Conservation (phyloP, 495 filamentous ascomycete genomes). For the Usnea hakonensis region DNA sequence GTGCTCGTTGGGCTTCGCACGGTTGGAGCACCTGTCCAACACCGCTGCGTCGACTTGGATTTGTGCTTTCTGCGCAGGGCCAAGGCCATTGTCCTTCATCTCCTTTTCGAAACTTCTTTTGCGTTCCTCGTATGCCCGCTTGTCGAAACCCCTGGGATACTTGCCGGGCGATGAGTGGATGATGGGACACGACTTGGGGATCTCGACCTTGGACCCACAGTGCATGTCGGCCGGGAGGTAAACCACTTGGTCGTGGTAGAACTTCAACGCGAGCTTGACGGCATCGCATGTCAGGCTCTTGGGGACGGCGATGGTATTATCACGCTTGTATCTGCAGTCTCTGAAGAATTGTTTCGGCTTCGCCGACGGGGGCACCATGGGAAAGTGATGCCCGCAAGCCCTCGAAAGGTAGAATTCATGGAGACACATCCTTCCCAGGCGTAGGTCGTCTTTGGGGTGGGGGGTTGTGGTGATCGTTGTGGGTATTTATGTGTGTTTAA, state of each 20-base stretch:
- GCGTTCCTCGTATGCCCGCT: too few species aligned
- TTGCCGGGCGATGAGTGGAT: background rate
- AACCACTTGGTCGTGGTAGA: constrained; percentile 3
- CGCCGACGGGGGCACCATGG: background rate
- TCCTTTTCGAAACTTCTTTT: too few species aligned
- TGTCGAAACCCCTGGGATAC: too few species aligned
- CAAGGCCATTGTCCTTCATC: background rate
- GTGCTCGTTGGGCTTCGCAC: background rate
- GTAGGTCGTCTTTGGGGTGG: too few species aligned
- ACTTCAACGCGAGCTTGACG: background rate
- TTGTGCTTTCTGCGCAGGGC: background rate
- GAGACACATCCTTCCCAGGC: background rate
- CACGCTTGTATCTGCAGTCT: too few species aligned
- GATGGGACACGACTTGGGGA: background rate
- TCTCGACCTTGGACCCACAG: background rate
- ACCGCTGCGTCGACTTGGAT: background rate
- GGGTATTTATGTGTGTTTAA: background rate
- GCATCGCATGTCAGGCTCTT: background rate
- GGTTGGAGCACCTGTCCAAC: background rate
- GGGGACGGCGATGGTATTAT: background rate
- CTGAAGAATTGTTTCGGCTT: background rate
- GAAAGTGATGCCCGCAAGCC: background rate
- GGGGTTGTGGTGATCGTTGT: background rate
- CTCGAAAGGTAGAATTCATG: background rate
- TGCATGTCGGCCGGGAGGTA: background rate